Base-by-base conservation (phyloP, 2,329 filamentous ascomycete genomes). In the Colletotrichum tofieldiae region DNA sequence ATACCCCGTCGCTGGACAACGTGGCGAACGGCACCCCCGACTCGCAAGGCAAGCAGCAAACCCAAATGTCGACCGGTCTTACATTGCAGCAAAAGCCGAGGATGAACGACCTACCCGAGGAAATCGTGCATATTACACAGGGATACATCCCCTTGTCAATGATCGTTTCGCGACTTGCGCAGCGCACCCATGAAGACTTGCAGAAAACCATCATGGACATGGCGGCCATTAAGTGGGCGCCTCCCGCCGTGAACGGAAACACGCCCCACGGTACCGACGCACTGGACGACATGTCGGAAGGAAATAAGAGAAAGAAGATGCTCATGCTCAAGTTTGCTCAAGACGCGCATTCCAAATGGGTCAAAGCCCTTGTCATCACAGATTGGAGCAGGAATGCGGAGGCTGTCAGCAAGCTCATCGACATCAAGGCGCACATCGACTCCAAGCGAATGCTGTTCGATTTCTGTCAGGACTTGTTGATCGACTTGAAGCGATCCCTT, bases 341-440 rank as follows among this genome's bases (percentile, higher is more conserved):
- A 79, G 89, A 91, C 29, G 90, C 93, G 78, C 92, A 98, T 78
- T 91, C 92, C 39, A 94, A 94, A 84, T 98, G 97, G 86, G 94
- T 97, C 80, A 98, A 99, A 84, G 90, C 95, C 9, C 87, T 98
- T 26, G 94, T 99, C 29, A 92, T 99, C 58, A 91, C 93, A 1
- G 93, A 96, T 82, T 99, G 96, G 96, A 94, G 93, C 79, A 89
- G 93, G 78, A 92, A 93, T 80, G 91, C 93, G 43, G 88, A 91
- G 49, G 91, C 93, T 76, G 93, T 98, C 76, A 93, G 93, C 84
- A 94, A 93, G 81, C 87, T 98, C 73, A 97, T 98, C 75, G 95
- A 98, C 78, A 84, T 99, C 75, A 93, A 93, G 79, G 87, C 88
- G 35, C 94, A 96, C 85, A 86, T 97, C 73, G 88, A 91, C 70